These are phyloP conservation scores for Ajuga chamaepitys DNA, from an alignment of 257 asterid genomes.

Conservation along the genomic window DNA sequence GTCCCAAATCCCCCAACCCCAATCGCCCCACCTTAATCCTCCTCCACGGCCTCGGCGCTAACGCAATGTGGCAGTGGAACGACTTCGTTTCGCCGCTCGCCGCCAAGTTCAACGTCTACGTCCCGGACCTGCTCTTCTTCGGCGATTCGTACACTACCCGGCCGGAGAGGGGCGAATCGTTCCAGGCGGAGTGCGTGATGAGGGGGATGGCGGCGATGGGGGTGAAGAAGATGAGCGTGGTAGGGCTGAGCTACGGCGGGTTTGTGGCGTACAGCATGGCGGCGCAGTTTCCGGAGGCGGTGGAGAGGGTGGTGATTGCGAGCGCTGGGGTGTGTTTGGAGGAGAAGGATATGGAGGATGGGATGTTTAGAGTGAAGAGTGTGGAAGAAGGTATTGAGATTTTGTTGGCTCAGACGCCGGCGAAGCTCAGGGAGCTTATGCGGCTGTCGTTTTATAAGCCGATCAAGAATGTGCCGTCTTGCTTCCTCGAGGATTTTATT, in stretches of 20 bases:
- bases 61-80: conserved; percentile 95
- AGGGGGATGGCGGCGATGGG: conserved; percentile 55
- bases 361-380: conserved; percentile 61
- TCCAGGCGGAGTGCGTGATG: conserved; percentile 68
- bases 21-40: conserved; percentile 47
- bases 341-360: conserved; percentile 72
- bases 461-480: conserved; percentile 54
- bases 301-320: conserved; percentile 57
- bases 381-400: conserved; percentile 60
- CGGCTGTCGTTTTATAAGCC: conserved; percentile 58
- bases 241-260: conserved; percentile 84
- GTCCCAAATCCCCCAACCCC: conserved; percentile 45
- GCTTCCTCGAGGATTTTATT: conserved; percentile 63
- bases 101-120: conserved; percentile 59
- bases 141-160: conserved; percentile 64
- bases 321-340: conserved; percentile 75
- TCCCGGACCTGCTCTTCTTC: conserved; percentile 68
- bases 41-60: conserved; percentile 80
- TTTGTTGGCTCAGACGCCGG: conserved; percentile 66
- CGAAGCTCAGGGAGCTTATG: conserved; percentile 52
- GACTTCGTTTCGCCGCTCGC: conserved; percentile 63
- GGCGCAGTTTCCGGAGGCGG: conserved; percentile 60
- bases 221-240: conserved; percentile 43
- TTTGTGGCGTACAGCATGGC: conserved; percentile 78
- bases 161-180: conserved; percentile 50